These are phyloP conservation scores for Elaeagnus macrophylla DNA, from an alignment of 306 rosid genomes.

Conservation along the genomic window DNA sequence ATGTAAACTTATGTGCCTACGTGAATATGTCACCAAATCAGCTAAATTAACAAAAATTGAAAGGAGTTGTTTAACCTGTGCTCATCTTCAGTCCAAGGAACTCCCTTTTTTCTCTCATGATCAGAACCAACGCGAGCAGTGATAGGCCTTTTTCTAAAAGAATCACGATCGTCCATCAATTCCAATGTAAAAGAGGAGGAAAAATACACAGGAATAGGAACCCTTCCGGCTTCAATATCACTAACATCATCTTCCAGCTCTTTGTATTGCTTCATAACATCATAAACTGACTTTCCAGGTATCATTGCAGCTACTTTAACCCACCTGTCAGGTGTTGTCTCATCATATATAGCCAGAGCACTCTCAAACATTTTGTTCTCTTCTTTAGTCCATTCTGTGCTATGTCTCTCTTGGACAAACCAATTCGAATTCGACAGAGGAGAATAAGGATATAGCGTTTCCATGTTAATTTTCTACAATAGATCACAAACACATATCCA, in stretches of 20 bases:
- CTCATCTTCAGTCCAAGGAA: conserved; percentile 80
- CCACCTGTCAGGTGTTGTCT: conserved; percentile 81
- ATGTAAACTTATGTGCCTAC: too few relatives aligned
- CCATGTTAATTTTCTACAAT: conserved; percentile 31
- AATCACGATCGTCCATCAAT: conserved; percentile 50
- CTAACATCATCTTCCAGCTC: conserved; percentile 75
- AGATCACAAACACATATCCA: conserved; percentile 15
- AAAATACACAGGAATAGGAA: conserved; percentile 62
- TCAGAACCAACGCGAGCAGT: conserved; percentile 36
- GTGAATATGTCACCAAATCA: too few relatives aligned
- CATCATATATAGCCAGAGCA: conserved; percentile 77
- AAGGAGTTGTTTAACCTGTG: conserved; percentile 48
- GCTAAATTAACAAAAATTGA: too few relatives aligned
- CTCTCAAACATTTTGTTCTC: conserved; percentile 88
- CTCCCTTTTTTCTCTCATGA: conserved; percentile 73
- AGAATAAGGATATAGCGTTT: conserved; percentile 44
- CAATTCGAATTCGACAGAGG: conserved; percentile 33
- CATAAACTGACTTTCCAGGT: conserved; percentile 72
- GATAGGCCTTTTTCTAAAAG: conserved; percentile 39
- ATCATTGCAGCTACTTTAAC: conserved; percentile 60
- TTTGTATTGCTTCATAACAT: conserved; percentile 76
- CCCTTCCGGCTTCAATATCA: conserved; percentile 78
- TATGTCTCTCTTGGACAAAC: conserved; percentile 37
- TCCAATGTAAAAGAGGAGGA: conserved; percentile 60
- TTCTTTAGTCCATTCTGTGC: conserved; percentile 71